Evolutionary conservation across 306 rosid genomes (phyloP).

Genomic region (Albizia julibrissin): DNA sequence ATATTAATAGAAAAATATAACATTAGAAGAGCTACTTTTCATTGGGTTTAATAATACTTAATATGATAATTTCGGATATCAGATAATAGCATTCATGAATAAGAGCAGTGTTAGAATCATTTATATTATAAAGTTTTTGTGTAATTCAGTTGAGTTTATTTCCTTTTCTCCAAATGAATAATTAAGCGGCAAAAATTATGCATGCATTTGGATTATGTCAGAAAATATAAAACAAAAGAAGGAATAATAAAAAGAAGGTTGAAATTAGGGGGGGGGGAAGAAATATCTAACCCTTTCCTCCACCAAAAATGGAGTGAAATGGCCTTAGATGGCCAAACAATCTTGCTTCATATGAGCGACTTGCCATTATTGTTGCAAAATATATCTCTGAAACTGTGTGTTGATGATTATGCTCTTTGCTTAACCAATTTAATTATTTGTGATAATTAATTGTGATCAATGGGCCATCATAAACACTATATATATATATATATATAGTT

Average conservation of each 20-base stretch:
- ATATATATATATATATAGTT: background rate
- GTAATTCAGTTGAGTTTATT: background rate
- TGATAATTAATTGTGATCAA: conserved; percentile 24
- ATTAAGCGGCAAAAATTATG: background rate
- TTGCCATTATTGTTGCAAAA: conserved; percentile 36
- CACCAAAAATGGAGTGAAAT: conserved; percentile 48
- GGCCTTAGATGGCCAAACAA: conserved; percentile 40
- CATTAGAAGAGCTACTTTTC: background rate
- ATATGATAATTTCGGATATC: background rate
- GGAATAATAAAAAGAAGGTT: background rate
- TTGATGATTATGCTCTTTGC: background rate
- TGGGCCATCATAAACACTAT: background rate
- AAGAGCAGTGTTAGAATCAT: background rate
- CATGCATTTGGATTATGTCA: background rate
- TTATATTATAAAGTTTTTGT: background rate
- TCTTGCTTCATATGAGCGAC: conserved; percentile 17
- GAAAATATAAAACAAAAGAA: background rate
- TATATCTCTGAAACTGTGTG: conserved; percentile 24
- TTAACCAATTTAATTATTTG: background rate
- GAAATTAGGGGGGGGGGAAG: background rate
- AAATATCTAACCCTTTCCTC: conserved; percentile 49
- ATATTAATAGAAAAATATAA: background rate
- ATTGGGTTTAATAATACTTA: background rate
- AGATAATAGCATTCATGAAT: background rate
- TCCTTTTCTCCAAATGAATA: background rate